A percentile compares a stretch with the other conserved stretches of the same genome.
Evolutionary conservation across 176 grass and related monocot species (phyloP).

Genomic region (Carex scoparia): DNA sequence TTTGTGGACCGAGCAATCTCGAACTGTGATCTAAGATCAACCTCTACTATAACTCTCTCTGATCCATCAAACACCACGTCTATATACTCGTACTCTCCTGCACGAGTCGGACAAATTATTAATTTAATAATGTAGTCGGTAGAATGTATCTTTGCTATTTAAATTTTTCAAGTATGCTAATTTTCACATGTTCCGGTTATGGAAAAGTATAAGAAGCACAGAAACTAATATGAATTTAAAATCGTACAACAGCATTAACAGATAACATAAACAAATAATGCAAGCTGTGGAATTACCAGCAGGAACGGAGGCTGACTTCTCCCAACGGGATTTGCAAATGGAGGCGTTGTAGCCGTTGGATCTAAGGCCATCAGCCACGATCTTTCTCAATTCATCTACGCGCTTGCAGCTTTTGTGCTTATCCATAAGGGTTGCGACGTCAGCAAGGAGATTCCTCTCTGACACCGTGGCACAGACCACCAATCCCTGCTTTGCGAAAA

Average conservation of each 20-base stretch:
- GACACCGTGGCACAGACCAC: constrained; percentile 62
- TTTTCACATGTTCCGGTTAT: no score
- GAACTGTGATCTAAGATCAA: constrained; percentile 71
- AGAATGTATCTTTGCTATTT: background rate
- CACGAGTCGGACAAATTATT: background rate
- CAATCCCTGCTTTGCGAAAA: constrained; percentile 43
- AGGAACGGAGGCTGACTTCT: constrained; percentile 55
- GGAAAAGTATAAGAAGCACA: background rate
- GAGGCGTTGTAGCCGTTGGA: constrained; percentile 55
- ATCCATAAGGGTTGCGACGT: constrained; percentile 46
- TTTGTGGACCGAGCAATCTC: constrained; percentile 78
- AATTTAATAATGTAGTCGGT: background rate
- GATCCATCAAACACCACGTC: constrained; percentile 53
- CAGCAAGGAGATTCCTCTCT: constrained; percentile 93
- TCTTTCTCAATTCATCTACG: constrained; percentile 42
- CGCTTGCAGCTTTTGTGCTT: constrained; percentile 46
- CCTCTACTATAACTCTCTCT: constrained; percentile 77
- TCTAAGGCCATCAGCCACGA: constrained; percentile 52
- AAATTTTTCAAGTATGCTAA: background rate
- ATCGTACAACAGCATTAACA: background rate
- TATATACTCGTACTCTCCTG: constrained; percentile 69
- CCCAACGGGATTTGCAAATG: constrained; percentile 70
- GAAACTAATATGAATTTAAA: background rate
- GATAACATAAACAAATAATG: background rate
- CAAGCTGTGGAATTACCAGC: constrained; percentile 28